Evolutionary conservation across 2,329 filamentous ascomycete genomes (phyloP).

Genomic region (Cercospora zeae-maydis): DNA sequence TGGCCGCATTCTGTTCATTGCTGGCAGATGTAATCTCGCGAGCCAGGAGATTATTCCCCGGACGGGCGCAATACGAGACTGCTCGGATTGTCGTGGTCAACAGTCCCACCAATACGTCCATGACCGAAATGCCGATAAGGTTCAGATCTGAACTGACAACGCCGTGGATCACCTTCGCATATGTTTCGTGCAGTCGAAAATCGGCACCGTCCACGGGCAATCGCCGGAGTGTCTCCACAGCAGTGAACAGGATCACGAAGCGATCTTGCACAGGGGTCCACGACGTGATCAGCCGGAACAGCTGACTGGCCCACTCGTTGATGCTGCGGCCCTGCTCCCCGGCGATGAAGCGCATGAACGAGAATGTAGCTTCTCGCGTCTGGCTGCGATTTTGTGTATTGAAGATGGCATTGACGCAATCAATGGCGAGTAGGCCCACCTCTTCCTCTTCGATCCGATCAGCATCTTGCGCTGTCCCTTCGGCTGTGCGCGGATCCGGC

Average conservation of each 20-base stretch:
- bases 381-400: conserved; percentile 76
- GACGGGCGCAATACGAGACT: conserved; percentile 15
- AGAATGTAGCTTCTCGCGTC: conserved; percentile 70
- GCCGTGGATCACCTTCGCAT: conserved; percentile 75
- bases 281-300: conserved; percentile 74
- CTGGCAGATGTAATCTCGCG: conserved; percentile 5
- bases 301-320: conserved; percentile 69
- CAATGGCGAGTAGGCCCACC: conserved; percentile 76
- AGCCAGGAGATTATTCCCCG: neutral
- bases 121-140: conserved; percentile 90
- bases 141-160: conserved; percentile 85
- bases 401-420: conserved; percentile 84
- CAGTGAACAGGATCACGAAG: conserved; percentile 80
- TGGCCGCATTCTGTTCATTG: conserved; percentile 11
- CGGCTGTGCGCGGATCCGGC: conserved; percentile 63
- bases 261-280: conserved; percentile 95
- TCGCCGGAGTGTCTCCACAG: conserved; percentile 70
- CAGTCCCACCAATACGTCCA: conserved; percentile 85
- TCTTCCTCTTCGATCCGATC: conserved; percentile 89
- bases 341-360: conserved; percentile 69
- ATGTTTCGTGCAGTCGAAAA: conserved; percentile 67
- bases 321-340: conserved; percentile 27
- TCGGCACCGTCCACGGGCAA: conserved; percentile 61
- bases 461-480: conserved; percentile 77
- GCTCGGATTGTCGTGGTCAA: conserved; percentile 65